These are phyloP conservation scores for Gaillardinia entomophila DNA, from an alignment of 805 yeast species.

Conservation along the genomic window DNA sequence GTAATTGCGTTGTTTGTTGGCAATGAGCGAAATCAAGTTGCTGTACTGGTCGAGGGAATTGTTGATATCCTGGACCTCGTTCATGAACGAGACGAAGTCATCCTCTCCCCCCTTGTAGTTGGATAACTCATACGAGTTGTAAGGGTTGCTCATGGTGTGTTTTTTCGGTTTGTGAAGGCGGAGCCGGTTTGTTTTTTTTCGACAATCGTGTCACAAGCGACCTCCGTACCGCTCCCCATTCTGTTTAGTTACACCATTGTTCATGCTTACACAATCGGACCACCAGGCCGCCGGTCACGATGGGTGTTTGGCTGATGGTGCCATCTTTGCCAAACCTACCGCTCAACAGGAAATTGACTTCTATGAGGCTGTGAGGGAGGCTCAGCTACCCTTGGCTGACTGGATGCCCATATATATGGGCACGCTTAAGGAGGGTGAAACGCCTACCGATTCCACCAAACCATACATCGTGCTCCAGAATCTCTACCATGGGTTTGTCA, in stretches of 20 bases:
- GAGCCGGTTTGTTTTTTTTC: not conserved
- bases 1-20: constrained; percentile 63
- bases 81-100: constrained; percentile 63
- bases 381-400: constrained; percentile 30
- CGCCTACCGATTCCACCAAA: constrained; percentile 3
- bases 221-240: too few species aligned
- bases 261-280: constrained; percentile 7
- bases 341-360: constrained; percentile 66
- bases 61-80: constrained; percentile 57
- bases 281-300: constrained; percentile 93
- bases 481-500: constrained; percentile 49
- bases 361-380: too few species aligned
- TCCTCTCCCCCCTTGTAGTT: constrained; percentile 31
- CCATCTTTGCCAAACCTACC: constrained; percentile 69
- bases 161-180: not conserved
- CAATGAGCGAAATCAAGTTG: constrained; percentile 62
- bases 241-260: not conserved
- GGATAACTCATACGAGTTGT: constrained; percentile 23
- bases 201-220: constrained; percentile 1
- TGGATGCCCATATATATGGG: constrained; percentile 70
- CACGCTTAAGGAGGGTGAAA: constrained; percentile 40
- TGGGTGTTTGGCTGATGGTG: constrained; percentile 65
- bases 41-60: constrained; percentile 65
- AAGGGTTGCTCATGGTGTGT: constrained; percentile 20
- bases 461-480: constrained; percentile 67